phyloP scores from a whole-genome alignment of 1,139 yeast genomes.

The Suzukiozyma palmioleophila region DNA sequence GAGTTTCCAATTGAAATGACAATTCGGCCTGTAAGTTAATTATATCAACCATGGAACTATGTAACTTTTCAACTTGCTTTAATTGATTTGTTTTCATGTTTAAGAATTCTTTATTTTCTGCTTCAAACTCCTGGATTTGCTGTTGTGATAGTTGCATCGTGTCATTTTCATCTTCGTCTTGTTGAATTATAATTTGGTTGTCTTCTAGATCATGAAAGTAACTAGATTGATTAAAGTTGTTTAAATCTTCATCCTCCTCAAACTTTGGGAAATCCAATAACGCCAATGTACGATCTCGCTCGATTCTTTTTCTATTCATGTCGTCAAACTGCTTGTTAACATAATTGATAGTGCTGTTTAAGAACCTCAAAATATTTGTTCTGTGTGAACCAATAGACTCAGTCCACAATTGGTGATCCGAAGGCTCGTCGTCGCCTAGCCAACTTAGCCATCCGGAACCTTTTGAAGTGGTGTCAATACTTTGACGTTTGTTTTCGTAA shows the following conservation, averaged over 20 bases:
- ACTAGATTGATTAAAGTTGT: slow-evolving; percentile 7
- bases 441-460: slow-evolving; percentile 21
- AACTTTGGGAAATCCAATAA: slow-evolving; percentile 41
- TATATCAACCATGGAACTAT: slow-evolving; percentile 74
- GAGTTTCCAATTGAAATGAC: slow-evolving; percentile 69
- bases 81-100: slow-evolving; percentile 61
- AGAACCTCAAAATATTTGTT: slow-evolving; percentile 35
- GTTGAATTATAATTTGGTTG: neutral
- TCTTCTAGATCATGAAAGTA: slow-evolving; percentile 1
- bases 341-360: slow-evolving; percentile 30
- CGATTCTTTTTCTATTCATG: slow-evolving; percentile 40
- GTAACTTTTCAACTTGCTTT: slow-evolving; percentile 64
- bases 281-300: slow-evolving; percentile 39
- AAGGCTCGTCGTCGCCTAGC: slow-evolving; percentile 28
- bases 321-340: slow-evolving; percentile 32
- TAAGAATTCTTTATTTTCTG: slow-evolving; percentile 69
- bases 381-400: slow-evolving; percentile 27
- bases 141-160: slow-evolving; percentile 39
- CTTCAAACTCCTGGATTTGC: slow-evolving; percentile 64
- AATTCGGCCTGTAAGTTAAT: slow-evolving; percentile 75
- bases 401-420: slow-evolving; percentile 23
- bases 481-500: slow-evolving; percentile 46
- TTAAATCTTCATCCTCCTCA: slow-evolving; percentile 24
- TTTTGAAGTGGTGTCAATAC: slow-evolving; percentile 13
- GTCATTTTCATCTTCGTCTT: slow-evolving; percentile 6